Conservation (phyloP, 73 alveolate species). For the Symbiodinium natans region DNA sequence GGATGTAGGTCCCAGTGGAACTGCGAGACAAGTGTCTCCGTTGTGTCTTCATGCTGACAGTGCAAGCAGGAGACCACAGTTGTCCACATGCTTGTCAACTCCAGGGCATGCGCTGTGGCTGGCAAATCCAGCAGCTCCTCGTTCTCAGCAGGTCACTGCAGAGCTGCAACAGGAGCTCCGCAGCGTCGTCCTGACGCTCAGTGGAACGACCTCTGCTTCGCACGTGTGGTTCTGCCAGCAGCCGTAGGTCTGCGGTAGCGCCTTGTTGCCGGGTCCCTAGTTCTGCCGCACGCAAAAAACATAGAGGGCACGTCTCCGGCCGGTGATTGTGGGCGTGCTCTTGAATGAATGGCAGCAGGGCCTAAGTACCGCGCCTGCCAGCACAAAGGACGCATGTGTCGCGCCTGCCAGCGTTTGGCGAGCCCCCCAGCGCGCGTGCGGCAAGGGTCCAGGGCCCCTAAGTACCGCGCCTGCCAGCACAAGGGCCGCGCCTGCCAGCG, state of each 20-base stretch:
- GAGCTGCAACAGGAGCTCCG: background rate
- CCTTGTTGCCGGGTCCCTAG: background rate
- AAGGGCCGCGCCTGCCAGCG: too few species aligned
- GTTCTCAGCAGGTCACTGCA: too few species aligned
- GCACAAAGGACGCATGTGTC: too few species aligned
- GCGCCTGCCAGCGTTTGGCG: too few species aligned
- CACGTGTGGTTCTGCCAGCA: background rate
- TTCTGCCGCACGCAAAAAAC: background rate
- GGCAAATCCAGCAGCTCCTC: background rate
- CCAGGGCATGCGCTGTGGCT: background rate
- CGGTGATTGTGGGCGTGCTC: background rate
- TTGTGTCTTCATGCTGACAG: background rate
- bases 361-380: too few species aligned
- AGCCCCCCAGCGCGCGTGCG: too few species aligned
- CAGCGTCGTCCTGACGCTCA: background rate
- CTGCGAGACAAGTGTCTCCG: background rate
- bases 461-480: too few species aligned
- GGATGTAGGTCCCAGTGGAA: background rate
- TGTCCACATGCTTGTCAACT: background rate
- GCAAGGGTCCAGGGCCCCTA: too few species aligned
- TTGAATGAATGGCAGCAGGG: background rate
- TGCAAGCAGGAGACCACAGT: background rate
- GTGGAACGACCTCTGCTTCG: background rate
- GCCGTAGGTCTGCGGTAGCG: background rate
- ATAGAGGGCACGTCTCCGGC: background rate